Percentiles rank a stretch among this genome's conserved stretches.
Conservation (phyloP, 305 asterid genomes). For the Euphrasia arctica region DNA sequence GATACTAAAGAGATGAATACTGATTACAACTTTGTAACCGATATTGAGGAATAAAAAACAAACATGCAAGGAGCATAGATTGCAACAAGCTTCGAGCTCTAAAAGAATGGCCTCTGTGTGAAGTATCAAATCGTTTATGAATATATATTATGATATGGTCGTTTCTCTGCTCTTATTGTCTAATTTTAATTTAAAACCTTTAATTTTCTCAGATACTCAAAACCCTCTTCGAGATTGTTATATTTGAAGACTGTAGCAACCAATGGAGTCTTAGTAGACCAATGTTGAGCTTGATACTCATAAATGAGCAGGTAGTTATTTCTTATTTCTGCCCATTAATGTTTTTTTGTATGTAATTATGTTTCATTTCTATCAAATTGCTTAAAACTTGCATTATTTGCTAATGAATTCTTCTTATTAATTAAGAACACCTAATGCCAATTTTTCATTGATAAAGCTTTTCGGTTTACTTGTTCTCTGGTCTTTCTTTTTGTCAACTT, state of each 20-base stretch:
- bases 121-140: conserved; percentile 5
- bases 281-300: conserved; percentile 90
- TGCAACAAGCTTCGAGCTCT: conserved; percentile 8
- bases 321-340: conserved; percentile 11
- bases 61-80: background rate
- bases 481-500: conserved; percentile 6
- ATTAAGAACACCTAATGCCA: background rate
- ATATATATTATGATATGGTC: conserved; percentile 1
- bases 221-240: conserved; percentile 89
- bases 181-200: conserved; percentile 22
- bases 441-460: background rate
- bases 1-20: too few species aligned
- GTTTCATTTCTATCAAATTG: background rate
- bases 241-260: conserved; percentile 90
- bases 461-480: background rate
- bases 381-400: background rate
- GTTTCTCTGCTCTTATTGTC: conserved; percentile 19
- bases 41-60: too few species aligned
- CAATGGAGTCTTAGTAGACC: conserved; percentile 99
- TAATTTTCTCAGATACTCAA: conserved; percentile 65
- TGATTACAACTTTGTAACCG: too few species aligned
- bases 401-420: background rate
- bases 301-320: conserved; percentile 72
- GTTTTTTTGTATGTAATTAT: background rate
- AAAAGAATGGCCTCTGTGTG: background rate